Evolutionary conservation across 116 monocot genomes (phyloP).

Genomic region (Zostera marina): DNA sequence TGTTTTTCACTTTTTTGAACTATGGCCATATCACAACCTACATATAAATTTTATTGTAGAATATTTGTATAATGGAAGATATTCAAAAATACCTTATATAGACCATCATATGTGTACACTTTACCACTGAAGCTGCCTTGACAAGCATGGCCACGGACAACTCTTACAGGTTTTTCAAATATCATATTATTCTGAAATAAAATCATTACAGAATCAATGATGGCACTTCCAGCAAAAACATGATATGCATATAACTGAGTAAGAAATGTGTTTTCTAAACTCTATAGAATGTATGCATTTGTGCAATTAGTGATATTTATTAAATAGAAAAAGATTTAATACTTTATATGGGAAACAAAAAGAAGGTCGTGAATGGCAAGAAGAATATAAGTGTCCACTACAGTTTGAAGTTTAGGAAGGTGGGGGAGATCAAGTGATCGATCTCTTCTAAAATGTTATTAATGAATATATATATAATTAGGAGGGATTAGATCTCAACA

Average conservation of each 20-base stretch:
- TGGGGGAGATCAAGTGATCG: too few species aligned
- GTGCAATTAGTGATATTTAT: too few species aligned
- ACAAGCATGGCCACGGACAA: slow-evolving; percentile 72
- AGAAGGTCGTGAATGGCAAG: too few species aligned
- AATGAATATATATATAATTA: too few species aligned
- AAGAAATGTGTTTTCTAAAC: background rate
- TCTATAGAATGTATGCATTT: too few species aligned
- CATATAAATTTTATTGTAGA: background rate
- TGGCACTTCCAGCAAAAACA: background rate
- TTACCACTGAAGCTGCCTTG: slow-evolving; percentile 62
- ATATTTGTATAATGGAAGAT: background rate
- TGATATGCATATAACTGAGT: background rate
- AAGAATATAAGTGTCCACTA: too few species aligned
- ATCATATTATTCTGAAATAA: slow-evolving; percentile 46
- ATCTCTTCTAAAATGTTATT: too few species aligned
- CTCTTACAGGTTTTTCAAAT: slow-evolving; percentile 39
- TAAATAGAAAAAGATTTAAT: too few species aligned
- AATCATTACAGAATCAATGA: background rate
- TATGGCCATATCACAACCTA: background rate
- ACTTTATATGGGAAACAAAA: too few species aligned
- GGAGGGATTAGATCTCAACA: too few species aligned
- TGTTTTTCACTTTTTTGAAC: too few species aligned
- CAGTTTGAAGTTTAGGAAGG: too few species aligned
- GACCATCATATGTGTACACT: slow-evolving; percentile 93
- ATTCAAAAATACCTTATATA: slow-evolving; percentile 46